A percentile compares a stretch with the other conserved stretches of the same genome.
Conservation (phyloP, 169 alveolate genomes). For the Cyclospora cayetanensis region DNA sequence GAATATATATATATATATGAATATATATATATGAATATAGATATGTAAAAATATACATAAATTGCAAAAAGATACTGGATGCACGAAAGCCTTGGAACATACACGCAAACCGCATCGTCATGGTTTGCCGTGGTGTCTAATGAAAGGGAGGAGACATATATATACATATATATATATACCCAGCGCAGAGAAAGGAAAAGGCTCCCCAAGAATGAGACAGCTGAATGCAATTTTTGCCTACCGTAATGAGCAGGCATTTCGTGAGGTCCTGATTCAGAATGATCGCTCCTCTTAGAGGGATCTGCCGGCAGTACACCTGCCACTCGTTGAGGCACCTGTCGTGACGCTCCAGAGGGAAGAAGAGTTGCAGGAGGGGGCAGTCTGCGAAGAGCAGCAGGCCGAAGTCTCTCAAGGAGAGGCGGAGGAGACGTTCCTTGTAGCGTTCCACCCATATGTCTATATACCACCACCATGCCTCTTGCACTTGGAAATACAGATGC, state of each 20-base stretch:
- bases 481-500: conserved; percentile 89
- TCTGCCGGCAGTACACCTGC: conserved; percentile 84
- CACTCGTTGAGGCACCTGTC: conserved; percentile 81
- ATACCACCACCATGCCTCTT: conserved; percentile 94
- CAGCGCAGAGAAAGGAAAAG: background rate
- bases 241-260: conserved; percentile 80
- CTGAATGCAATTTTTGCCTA: background rate
- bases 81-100: too few relatives aligned
- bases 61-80: too few relatives aligned
- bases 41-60: too few relatives aligned
- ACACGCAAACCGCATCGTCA: too few relatives aligned
- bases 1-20: too few relatives aligned
- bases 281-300: conserved; percentile 92
- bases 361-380: conserved; percentile 81
- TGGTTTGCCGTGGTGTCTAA: too few relatives aligned
- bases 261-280: conserved; percentile 83
- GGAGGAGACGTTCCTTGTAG: conserved; percentile 82
- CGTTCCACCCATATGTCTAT: conserved; percentile 90
- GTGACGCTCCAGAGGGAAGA: conserved; percentile 80
- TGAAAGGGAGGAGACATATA: too few relatives aligned
- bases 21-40: too few relatives aligned
- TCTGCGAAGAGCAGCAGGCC: conserved; percentile 86
- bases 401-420: conserved; percentile 82
- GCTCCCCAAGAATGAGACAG: background rate
- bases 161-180: too few relatives aligned